Evolutionary conservation across 1,284 basidiomycete species (phyloP).

Genomic region (Anthracocystis walkeri): DNA sequence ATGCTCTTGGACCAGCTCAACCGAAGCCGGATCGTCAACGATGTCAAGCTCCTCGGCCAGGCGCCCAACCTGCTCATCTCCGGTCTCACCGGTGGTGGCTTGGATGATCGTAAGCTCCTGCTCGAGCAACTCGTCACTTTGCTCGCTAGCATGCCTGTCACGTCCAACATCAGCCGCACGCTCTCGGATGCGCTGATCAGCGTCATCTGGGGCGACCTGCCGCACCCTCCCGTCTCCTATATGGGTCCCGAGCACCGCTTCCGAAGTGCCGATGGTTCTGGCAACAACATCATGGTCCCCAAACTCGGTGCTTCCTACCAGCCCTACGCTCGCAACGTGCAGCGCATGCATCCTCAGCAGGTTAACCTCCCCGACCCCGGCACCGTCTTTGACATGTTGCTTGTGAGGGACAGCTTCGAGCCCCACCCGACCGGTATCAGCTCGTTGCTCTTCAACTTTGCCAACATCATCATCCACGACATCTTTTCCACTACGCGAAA

Average conservation of each 20-base stretch:
- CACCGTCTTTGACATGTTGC: constrained; percentile 48
- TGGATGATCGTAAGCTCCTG: constrained; percentile 60
- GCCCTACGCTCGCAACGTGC: constrained; percentile 50
- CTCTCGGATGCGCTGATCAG: constrained; percentile 47
- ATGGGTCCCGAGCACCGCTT: constrained; percentile 72
- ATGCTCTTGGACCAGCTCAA: constrained; percentile 30
- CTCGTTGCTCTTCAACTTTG: constrained; percentile 59
- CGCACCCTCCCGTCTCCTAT: constrained; percentile 79
- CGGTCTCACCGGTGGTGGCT: constrained; percentile 29
- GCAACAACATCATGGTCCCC: constrained; percentile 79
- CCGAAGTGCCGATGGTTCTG: constrained; percentile 68
- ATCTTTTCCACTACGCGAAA: constrained; percentile 56
- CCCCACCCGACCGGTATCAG: constrained; percentile 58
- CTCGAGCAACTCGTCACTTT: constrained; percentile 56
- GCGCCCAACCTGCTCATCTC: constrained; percentile 31
- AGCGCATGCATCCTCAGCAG: constrained; percentile 30
- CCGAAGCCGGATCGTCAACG: constrained; percentile 37
- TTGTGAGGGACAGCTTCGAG: constrained; percentile 41
- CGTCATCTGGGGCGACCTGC: constrained; percentile 73
- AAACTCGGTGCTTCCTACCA: constrained; percentile 73
- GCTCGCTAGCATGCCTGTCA: constrained; percentile 53
- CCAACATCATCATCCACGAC: constrained; percentile 65
- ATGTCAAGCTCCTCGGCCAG: constrained; percentile 44
- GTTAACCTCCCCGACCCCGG: constrained; percentile 49
- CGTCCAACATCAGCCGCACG: constrained; percentile 35